phyloP scores from a whole-genome alignment of 2,329 filamentous ascomycete species.

The Escovopsis sp. region DNA sequence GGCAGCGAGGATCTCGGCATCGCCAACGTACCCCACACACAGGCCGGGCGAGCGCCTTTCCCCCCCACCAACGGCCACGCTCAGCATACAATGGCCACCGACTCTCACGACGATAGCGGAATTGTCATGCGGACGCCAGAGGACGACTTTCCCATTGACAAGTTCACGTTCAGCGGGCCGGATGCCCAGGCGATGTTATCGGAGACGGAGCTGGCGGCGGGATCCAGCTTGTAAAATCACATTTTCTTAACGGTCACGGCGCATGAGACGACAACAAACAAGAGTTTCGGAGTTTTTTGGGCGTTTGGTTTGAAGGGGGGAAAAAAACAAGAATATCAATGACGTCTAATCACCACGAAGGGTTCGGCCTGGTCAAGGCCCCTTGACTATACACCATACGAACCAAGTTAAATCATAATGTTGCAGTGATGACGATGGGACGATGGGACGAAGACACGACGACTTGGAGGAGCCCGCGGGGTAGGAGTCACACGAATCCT shows the following conservation, averaged over 20 bases:
- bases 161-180: conserved; percentile 33
- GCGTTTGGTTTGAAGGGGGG: not conserved
- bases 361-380: no score
- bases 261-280: not conserved
- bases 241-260: not conserved
- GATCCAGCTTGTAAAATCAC: conserved; percentile 2
- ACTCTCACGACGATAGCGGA: conserved; percentile 55
- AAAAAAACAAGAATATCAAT: no score
- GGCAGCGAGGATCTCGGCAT: conserved; percentile 31
- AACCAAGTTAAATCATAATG: no score
- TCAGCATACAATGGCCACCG: conserved; percentile 25
- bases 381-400: no score
- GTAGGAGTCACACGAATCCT: no score
- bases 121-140: conserved; percentile 58
- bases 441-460: conserved; percentile 20
- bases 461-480: conserved; percentile 4
- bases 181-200: conserved; percentile 21
- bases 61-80: conserved; percentile 28
- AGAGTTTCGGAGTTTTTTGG: not conserved
- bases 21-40: conserved; percentile 30
- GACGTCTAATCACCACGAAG: no score
- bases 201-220: conserved; percentile 14
- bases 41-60: conserved; percentile 36
- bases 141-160: conserved; percentile 47
- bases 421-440: conserved; percentile 13